These are phyloP conservation scores for Clonostachys rosea DNA, from an alignment of 2,329 filamentous ascomycete species.

Conservation along the genomic window DNA sequence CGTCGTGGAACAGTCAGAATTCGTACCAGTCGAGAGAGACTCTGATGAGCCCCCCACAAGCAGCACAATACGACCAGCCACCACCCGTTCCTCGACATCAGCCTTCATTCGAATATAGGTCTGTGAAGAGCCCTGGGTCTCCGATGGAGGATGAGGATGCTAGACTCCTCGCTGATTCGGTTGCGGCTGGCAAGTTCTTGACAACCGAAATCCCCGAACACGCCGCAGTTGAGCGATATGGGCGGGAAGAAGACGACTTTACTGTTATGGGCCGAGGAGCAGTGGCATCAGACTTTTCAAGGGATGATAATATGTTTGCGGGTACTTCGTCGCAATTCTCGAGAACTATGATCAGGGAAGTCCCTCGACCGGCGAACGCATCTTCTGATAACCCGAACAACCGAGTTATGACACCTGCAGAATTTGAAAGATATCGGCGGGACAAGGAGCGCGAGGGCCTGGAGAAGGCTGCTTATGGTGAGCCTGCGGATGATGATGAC, in stretches of 20 bases:
- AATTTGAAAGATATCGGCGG: conserved; percentile 78
- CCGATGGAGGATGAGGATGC: conserved; percentile 47
- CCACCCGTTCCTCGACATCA: conserved; percentile 35
- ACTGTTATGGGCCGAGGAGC: conserved; percentile 20
- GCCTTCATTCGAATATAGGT: conserved; percentile 19
- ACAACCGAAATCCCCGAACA: conserved; percentile 5
- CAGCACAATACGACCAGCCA: conserved; percentile 25
- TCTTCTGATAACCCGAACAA: conserved; percentile 22
- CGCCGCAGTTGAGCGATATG: conserved; percentile 19
- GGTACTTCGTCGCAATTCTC: conserved; percentile 32
- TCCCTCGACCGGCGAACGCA: conserved; percentile 20
- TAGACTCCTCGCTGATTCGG: conserved; percentile 45
- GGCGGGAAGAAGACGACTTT: conserved; percentile 33
- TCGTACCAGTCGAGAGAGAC: conserved; percentile 35
- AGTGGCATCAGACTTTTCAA: conserved; percentile 19
- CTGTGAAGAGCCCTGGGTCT: conserved; percentile 25
- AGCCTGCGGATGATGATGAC: conserved; percentile 49
- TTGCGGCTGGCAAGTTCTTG: conserved; percentile 40
- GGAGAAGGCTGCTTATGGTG: conserved; percentile 32
- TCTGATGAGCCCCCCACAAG: conserved; percentile 29
- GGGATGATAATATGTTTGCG: conserved; percentile 54
- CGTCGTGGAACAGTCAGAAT: conserved; percentile 46
- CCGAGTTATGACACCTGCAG: conserved; percentile 85
- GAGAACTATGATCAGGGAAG: conserved; percentile 26
- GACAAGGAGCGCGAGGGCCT: conserved; percentile 61